These are phyloP conservation scores for Ascochyta rabiei DNA, from an alignment of 2,329 filamentous ascomycete genomes.

Conservation along the genomic window DNA sequence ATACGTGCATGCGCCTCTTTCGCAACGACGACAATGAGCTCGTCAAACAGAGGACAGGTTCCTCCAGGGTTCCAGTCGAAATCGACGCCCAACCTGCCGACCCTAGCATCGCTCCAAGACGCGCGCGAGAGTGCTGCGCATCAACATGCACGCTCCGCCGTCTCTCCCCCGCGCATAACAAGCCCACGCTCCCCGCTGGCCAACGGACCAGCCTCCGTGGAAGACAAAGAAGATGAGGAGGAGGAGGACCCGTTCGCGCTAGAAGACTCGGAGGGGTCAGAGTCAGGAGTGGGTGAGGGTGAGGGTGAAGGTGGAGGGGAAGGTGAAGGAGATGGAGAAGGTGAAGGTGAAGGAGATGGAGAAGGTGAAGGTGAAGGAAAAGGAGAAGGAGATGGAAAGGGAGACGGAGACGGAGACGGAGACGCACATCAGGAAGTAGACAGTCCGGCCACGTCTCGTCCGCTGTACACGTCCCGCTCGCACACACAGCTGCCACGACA, in stretches of 20 bases:
- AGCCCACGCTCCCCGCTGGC: slow-evolving; percentile 29
- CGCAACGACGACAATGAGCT: slow-evolving; percentile 38
- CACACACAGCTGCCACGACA: slow-evolving; percentile 52
- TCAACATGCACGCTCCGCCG: slow-evolving; percentile 12
- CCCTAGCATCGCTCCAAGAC: slow-evolving; percentile 43
- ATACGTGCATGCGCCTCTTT: slow-evolving; percentile 19
- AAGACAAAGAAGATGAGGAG: slow-evolving; percentile 24
- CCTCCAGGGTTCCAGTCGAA: slow-evolving; percentile 53
- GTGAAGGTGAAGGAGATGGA: slow-evolving; percentile 26
- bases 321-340: slow-evolving; percentile 23
- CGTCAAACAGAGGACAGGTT: slow-evolving; percentile 30
- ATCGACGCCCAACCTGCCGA: slow-evolving; percentile 56
- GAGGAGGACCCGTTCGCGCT: slow-evolving; percentile 25
- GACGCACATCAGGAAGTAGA: slow-evolving; percentile 16
- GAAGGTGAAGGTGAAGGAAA: too few species aligned
- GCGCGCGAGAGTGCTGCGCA: slow-evolving; percentile 4
- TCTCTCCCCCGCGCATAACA: slow-evolving; percentile 10
- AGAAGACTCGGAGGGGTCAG: slow-evolving; percentile 28
- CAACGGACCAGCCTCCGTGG: slow-evolving; percentile 38
- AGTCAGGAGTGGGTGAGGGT: slow-evolving; percentile 30
- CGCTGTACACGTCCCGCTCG: slow-evolving; percentile 53
- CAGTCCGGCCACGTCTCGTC: slow-evolving; percentile 33
- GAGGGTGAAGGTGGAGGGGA: slow-evolving; percentile 20
- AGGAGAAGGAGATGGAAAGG: slow-evolving; percentile 20
- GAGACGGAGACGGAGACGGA: slow-evolving; percentile 38